Evolutionary conservation across 192 early-diverging fungal species (phyloP), one percentile per base, ranked within the genome.

Genomic region (Chytriomyces sp.): DNA sequence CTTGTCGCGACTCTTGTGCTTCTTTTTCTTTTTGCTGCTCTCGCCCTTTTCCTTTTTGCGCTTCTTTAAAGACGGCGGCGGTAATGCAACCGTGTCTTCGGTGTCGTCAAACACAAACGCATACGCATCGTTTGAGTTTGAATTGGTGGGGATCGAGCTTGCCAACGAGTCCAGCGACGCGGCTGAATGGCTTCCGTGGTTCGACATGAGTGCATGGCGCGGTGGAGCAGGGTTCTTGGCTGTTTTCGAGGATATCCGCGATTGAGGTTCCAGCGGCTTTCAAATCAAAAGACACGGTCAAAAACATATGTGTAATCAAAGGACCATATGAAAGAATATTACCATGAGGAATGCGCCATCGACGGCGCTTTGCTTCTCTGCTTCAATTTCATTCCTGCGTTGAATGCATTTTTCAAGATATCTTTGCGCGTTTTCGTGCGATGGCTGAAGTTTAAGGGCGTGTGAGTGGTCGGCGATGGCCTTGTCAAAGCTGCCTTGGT

Each of bases 371-470:
- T 50, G 61, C 35, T 65, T 75, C 66, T 75, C 73, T 10, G n/a
- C 73, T 26, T 75, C 73, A 46, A 75, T 65, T 44, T 75, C 73
- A n/a, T 50, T 66, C 35, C 44, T 64, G 13, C 64, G n/a, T 28
- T n/a, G 50, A 48, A 78, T 48, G 68, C 77, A 78, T 50, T 78
- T 78, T 35, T 78, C 7, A 6, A 71, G 69, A 64, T 78, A 78
- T 26, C 16, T 60, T 23, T 64, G 46, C 46, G 77, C 77, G 49
- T 78, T 78, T 26, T 26, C 47, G 35, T 78, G 77, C 7, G 43
- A 45, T 10, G 77, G 68, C 20, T 59, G n/a, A 48, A 78, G 43
- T 43, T 61, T 18, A 2, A 78, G 59, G 2, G 68, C 67, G 6
- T 62, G 43, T 7, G 45, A 28, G 47, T 70, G 69, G 48, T 78